Percentiles rank a stretch among this genome's conserved stretches.
Evolutionary conservation across 2,329 filamentous ascomycete species (phyloP).

Genomic region (Botrytis medusae): DNA sequence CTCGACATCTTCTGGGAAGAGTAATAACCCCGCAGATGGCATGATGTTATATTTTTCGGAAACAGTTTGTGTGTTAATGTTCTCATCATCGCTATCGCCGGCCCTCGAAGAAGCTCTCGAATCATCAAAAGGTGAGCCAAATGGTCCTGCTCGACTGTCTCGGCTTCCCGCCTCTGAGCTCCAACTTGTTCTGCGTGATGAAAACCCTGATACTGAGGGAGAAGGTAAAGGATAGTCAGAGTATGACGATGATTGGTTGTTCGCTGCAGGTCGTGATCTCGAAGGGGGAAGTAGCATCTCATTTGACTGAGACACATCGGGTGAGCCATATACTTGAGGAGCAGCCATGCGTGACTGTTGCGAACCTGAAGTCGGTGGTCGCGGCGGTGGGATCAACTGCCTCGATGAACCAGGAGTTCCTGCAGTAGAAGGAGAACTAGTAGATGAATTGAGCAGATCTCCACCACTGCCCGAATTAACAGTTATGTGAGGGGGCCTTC

Average conservation of each 20-base stretch:
- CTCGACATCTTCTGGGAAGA: conserved; percentile 72
- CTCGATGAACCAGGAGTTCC: conserved; percentile 36
- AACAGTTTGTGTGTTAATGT: conserved; percentile 70
- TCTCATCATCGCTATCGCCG: conserved; percentile 58
- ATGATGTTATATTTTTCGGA: conserved; percentile 72
- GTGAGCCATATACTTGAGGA: conserved; percentile 33
- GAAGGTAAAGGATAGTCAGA: conserved; percentile 41
- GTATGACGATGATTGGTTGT: conserved; percentile 52
- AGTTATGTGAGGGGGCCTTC: conserved; percentile 57
- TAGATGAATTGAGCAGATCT: conserved; percentile 45
- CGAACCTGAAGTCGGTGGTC: conserved; percentile 23
- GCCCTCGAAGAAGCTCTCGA: conserved; percentile 41
- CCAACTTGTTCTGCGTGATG: conserved; percentile 64
- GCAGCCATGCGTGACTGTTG: conserved; percentile 22
- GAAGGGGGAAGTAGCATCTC: conserved; percentile 52
- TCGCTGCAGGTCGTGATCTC: conserved; percentile 42
- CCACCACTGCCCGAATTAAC: conserved; percentile 59
- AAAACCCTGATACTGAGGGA: conserved; percentile 47
- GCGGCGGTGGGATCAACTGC: conserved; percentile 34
- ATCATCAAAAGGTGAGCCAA: conserved; percentile 42
- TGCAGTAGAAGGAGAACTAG: conserved; percentile 40
- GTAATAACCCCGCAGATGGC: conserved; percentile 63
- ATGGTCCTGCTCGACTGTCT: conserved; percentile 47
- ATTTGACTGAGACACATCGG: conserved; percentile 41
- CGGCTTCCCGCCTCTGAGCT: conserved; percentile 57